Base-by-base conservation (phyloP, 2,329 filamentous ascomycete species). In the Penicillium verrucosum region DNA sequence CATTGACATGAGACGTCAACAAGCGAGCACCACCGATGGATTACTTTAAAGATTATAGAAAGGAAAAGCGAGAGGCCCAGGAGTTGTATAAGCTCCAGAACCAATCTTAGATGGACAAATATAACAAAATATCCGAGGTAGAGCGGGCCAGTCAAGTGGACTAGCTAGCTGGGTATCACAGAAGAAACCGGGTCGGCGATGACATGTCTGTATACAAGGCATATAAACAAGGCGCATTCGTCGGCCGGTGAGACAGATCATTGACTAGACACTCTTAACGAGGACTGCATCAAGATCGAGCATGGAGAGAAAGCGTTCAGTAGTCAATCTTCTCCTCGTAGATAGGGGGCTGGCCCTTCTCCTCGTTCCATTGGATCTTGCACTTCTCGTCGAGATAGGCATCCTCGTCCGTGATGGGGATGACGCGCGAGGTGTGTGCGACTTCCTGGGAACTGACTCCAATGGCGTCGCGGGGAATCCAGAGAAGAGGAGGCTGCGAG, bases 391-490 rank as follows among this genome's bases (percentile, higher is more conserved):
- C 81, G 49, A 93, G 75, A 48, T 77, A 81, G 43, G 88, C 88
- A 18, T 87, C 88, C 63, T 90, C 88, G 64, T 96, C 91, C 0
- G 89, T 92, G 61, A 95, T 93, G 1, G 87, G 84, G 30, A 91
- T 89, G 32, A 89, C 82, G 66, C 82, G 84, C 63, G 79, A 79
- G 0, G 89, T 89, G 65, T 94, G 89, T 12, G 80, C 80, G 51
- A 94, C 80, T 73, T 96, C 92, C 70, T 95, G 89, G 65, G 81
- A 81, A 52, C 86, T 90, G 41, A 96, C 83, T 10, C 90, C 89
- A 25, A 86, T 83, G 1, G 81, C 75, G 67, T 96, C 92, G 56
- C 84, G 80, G 0, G 92, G 90, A 53, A 96, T 89, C 92, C 92
- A 96, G n/a, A 96, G 79, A 30, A 90, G 76, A 2, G 89, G 89